These are phyloP conservation scores for Amphirosellinia nigrospora DNA, from an alignment of 495 filamentous ascomycete genomes.

Conservation along the genomic window DNA sequence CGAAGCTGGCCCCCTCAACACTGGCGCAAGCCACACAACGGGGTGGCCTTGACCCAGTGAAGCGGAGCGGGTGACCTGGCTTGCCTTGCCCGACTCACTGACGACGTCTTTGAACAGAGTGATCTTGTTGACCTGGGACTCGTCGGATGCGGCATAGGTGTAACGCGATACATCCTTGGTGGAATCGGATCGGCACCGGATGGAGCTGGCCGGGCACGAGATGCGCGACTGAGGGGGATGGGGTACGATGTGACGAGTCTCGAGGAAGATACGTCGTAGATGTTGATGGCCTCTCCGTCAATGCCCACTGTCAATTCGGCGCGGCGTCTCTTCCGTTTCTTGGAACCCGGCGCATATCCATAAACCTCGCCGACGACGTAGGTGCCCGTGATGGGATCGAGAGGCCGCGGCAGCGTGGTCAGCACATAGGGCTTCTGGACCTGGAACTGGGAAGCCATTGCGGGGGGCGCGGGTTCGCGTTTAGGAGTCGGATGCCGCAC, in stretches of 20 bases:
- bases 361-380: conserved; percentile 73
- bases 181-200: conserved; percentile 64
- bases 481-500: too few relatives aligned
- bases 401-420: conserved; percentile 68
- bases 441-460: conserved; percentile 60
- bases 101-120: conserved; percentile 65
- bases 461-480: not conserved
- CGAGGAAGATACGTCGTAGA: conserved; percentile 91
- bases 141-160: conserved; percentile 67
- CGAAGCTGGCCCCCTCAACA: conserved; percentile 8
- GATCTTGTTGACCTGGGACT: conserved; percentile 48
- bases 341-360: conserved; percentile 68
- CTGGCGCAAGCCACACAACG: conserved; percentile 33
- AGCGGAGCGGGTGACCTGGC: conserved; percentile 36
- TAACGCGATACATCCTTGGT: conserved; percentile 65
- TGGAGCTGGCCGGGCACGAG: conserved; percentile 76
- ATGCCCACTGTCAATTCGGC: conserved; percentile 82
- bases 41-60: conserved; percentile 31
- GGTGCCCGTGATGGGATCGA: conserved; percentile 64
- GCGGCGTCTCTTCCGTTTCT: conserved; percentile 80
- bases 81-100: conserved; percentile 64
- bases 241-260: conserved; percentile 84
- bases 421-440: conserved; percentile 66
- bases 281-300: conserved; percentile 88
- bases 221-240: conserved; percentile 81